Evolutionary conservation across 257 asterid species (phyloP).

Genomic region (Solanum chaucha): DNA sequence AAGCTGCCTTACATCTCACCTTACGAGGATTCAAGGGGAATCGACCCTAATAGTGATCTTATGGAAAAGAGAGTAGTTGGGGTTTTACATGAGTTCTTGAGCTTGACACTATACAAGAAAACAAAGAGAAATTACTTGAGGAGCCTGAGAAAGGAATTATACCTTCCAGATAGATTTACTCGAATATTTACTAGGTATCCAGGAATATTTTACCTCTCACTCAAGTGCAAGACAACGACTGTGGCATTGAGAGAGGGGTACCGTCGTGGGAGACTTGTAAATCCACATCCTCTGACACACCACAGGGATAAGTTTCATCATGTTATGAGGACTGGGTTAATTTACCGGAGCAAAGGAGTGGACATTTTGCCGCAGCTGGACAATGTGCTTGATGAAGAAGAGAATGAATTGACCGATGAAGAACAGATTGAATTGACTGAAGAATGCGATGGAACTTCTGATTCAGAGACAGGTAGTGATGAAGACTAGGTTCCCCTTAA

Average conservation of each 20-base stretch:
- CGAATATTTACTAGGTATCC: constrained; percentile 80
- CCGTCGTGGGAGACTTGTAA: constrained; percentile 70
- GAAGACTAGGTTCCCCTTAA: constrained; percentile 23
- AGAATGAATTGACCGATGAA: constrained; percentile 13
- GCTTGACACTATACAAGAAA: constrained; percentile 73
- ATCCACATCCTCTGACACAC: constrained; percentile 55
- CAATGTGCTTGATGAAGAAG: constrained; percentile 30
- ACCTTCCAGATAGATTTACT: constrained; percentile 86
- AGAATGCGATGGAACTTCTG: constrained; percentile 31
- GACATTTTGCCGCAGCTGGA: constrained; percentile 47
- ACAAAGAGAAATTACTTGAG: constrained; percentile 87
- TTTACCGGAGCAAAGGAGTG: constrained; percentile 56
- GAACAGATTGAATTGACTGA: neutral
- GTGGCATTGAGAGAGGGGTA: constrained; percentile 85
- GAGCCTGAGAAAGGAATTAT: constrained; percentile 70
- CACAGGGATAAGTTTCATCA: constrained; percentile 70
- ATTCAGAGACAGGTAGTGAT: constrained; percentile 30
- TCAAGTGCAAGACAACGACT: constrained; percentile 88
- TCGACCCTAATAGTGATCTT: constrained; percentile 76
- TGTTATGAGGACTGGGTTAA: constrained; percentile 58
- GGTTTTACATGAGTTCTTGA: constrained; percentile 69
- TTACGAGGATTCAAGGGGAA: constrained; percentile 69
- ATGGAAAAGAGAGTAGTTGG: constrained; percentile 98
- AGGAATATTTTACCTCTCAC: constrained; percentile 37
- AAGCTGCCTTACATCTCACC: constrained; percentile 93